phyloP scores from a whole-genome alignment of 1,284 basidiomycete genomes.

The Microbotryum lychnidis-dioicae region DNA sequence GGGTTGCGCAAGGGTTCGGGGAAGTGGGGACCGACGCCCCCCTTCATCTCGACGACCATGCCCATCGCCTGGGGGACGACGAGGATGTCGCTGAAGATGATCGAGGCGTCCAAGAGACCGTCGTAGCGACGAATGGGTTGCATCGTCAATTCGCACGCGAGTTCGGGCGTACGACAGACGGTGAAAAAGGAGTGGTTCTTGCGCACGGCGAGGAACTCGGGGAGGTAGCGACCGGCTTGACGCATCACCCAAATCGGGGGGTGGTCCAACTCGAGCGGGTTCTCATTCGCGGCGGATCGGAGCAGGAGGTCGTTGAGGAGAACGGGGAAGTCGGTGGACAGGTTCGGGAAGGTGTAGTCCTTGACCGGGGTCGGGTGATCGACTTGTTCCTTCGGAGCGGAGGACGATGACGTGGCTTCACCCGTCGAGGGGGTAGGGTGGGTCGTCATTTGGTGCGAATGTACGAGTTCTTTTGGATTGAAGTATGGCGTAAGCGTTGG shows the following conservation, averaged over 20 bases:
- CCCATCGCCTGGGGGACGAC: constrained; percentile 94
- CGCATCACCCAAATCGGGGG: constrained; percentile 99
- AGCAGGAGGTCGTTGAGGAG: constrained; percentile 84
- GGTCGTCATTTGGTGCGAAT: neutral
- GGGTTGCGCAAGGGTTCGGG: constrained; percentile 72
- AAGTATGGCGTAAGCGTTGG: too few species aligned
- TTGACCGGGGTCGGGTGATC: constrained; percentile 24
- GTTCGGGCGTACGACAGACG: constrained; percentile 74
- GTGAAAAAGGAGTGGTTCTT: constrained; percentile 84
- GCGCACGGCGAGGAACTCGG: constrained; percentile 60
- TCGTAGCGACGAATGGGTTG: constrained; percentile 83
- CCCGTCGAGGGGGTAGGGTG: neutral
- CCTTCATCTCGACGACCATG: constrained; percentile 87
- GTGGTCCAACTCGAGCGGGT: constrained; percentile 56
- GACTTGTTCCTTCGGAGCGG: neutral
- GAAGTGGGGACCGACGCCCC: constrained; percentile 64
- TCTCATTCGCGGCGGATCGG: constrained; percentile 77
- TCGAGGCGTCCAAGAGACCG: constrained; percentile 78
- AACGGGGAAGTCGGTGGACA: constrained; percentile 51
- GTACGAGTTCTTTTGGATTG: too few species aligned
- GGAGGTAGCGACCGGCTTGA: constrained; percentile 53
- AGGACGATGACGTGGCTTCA: neutral
- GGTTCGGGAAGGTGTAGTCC: constrained; percentile 20
- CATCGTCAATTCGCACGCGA: constrained; percentile 77
- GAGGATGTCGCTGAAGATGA: constrained; percentile 91